phyloP scores from a whole-genome alignment of 345 rosid species.

The Arabidopsis arenosa region DNA sequence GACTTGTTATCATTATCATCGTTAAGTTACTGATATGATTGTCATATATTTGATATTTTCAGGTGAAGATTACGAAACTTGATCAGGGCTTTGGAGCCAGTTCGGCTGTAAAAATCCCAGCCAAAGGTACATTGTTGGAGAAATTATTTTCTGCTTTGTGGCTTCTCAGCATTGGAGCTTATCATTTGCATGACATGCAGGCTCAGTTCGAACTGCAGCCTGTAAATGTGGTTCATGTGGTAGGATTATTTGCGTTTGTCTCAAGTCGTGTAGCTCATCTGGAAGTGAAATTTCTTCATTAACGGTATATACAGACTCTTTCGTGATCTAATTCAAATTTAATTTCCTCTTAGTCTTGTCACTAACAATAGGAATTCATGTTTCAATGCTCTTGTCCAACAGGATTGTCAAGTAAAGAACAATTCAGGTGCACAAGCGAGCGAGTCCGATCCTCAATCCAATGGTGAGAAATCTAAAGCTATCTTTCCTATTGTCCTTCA shows the following conservation, averaged over 20 bases:
- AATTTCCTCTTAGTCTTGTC: conserved; percentile 15
- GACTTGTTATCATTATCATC: not conserved
- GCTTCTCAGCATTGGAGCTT: conserved; percentile 38
- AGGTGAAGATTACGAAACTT: conserved; percentile 46
- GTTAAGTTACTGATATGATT: conserved; percentile 5
- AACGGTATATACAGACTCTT: conserved; percentile 49
- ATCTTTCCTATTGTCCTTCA: conserved; percentile 10
- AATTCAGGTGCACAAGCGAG: conserved; percentile 49
- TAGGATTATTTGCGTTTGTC: conserved; percentile 30
- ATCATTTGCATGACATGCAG: conserved; percentile 29
- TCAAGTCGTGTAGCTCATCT: conserved; percentile 34
- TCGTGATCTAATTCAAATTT: conserved; percentile 13
- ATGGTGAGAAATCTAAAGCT: conserved; percentile 60
- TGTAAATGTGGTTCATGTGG: conserved; percentile 53
- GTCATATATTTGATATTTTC: conserved; percentile 6
- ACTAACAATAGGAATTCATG: not conserved
- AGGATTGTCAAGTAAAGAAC: conserved; percentile 57
- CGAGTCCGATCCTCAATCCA: conserved; percentile 70
- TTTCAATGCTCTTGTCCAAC: conserved; percentile 19
- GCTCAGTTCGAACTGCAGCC: conserved; percentile 41
- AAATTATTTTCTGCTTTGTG: conserved; percentile 32
- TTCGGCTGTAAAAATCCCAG: conserved; percentile 31
- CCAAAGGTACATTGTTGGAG: conserved; percentile 64
- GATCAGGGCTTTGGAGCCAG: conserved; percentile 41
- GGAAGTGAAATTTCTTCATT: conserved; percentile 43